Evolutionary conservation across 345 rosid species (phyloP).

Genomic region (Pistacia vera): DNA sequence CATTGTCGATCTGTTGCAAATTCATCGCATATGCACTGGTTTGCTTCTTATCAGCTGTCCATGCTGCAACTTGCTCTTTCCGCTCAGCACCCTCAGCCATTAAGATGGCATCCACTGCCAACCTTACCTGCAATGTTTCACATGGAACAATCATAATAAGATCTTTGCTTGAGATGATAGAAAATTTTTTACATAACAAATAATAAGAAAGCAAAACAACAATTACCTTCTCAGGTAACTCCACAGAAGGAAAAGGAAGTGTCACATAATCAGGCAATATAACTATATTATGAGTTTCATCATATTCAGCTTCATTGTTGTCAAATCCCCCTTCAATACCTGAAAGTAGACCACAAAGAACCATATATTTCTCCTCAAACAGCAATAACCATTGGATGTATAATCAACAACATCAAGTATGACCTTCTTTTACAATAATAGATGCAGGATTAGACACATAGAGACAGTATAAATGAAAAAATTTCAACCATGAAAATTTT

Average conservation of each 20-base stretch:
- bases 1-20: constrained; percentile 76
- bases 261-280: constrained; percentile 74
- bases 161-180: not conserved
- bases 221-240: constrained; percentile 95
- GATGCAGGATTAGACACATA: not conserved
- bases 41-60: constrained; percentile 93
- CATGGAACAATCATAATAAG: not conserved
- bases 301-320: constrained; percentile 80
- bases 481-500: not conserved
- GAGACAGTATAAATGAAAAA: not conserved
- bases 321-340: constrained; percentile 98
- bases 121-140: constrained; percentile 61
- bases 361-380: not conserved
- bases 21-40: constrained; percentile 72
- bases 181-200: not conserved
- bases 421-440: not conserved
- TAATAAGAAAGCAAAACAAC: not conserved
- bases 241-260: constrained; percentile 87
- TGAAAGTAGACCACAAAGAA: constrained; percentile 30
- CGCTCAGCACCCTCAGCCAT: constrained; percentile 86
- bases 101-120: constrained; percentile 85
- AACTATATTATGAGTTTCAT: constrained; percentile 66
- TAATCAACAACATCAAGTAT: not conserved
- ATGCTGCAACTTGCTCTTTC: constrained; percentile 86
- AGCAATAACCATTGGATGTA: constrained; percentile 10